These are phyloP conservation scores for Andrographis paniculata DNA, from an alignment of 305 asterid genomes.

Conservation along the genomic window DNA sequence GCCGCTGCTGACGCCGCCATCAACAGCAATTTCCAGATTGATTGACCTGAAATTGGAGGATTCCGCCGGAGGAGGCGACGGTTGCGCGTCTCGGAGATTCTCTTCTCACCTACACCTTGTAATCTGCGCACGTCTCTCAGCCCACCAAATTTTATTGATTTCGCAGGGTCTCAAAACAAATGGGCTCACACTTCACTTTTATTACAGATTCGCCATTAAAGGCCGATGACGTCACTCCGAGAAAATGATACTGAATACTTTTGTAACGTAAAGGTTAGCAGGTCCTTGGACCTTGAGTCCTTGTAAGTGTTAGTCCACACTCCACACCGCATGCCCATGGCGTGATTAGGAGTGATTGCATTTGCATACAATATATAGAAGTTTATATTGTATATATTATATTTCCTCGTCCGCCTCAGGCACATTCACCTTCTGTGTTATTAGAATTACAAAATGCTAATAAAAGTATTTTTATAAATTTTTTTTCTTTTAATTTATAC, in stretches of 20 bases:
- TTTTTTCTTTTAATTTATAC: too few relatives aligned
- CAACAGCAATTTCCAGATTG: not conserved
- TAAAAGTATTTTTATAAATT: too few relatives aligned
- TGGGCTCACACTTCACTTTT: not conserved
- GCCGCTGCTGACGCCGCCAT: conserved; percentile 65
- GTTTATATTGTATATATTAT: too few relatives aligned
- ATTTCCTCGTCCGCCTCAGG: too few relatives aligned
- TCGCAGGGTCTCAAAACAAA: not conserved
- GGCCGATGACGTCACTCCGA: not conserved
- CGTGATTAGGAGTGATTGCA: too few relatives aligned
- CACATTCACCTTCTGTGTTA: too few relatives aligned
- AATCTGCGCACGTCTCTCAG: not conserved
- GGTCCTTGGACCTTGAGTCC: too few relatives aligned
- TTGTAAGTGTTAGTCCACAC: too few relatives aligned
- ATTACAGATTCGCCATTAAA: not conserved
- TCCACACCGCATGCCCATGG: too few relatives aligned
- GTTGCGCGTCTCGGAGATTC: not conserved
- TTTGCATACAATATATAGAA: too few relatives aligned
- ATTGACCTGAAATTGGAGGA: not conserved
- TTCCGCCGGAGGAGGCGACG: not conserved
- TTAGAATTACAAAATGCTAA: too few relatives aligned
- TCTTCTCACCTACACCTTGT: not conserved
- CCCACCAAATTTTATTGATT: not conserved
- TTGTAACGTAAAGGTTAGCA: not conserved
- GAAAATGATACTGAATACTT: not conserved